These are phyloP conservation scores for Sclerotinia sclerotiorum DNA, from an alignment of 2,329 filamentous ascomycete genomes.

Conservation along the genomic window DNA sequence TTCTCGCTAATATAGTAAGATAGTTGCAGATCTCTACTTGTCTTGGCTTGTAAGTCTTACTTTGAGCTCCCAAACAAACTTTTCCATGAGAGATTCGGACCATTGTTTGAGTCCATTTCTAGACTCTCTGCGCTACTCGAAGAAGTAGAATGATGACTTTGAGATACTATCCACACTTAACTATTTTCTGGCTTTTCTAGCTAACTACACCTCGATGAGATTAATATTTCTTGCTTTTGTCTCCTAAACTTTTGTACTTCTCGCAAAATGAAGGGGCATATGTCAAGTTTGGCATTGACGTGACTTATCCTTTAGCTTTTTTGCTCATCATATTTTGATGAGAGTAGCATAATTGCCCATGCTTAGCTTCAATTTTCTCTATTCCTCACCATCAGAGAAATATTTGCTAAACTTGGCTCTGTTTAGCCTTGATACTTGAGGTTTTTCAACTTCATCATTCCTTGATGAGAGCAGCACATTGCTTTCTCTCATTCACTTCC, in stretches of 20 bases:
- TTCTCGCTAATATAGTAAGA: background rate
- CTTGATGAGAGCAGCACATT: background rate
- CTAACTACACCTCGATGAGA: background rate
- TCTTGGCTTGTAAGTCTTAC: background rate
- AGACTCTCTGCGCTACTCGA: too few relatives aligned
- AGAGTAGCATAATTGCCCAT: background rate
- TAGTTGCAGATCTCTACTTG: background rate
- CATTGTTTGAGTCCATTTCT: background rate
- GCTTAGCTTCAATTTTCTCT: accelerated
- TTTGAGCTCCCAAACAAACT: background rate
- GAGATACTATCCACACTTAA: too few relatives aligned
- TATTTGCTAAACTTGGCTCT: background rate
- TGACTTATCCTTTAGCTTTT: background rate
- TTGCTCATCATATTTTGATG: background rate
- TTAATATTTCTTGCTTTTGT: too few relatives aligned
- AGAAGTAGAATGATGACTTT: too few relatives aligned
- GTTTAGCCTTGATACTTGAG: accelerated
- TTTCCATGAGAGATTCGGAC: background rate
- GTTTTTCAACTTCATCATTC: accelerated
- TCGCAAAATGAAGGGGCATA: background rate
- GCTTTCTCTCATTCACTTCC: too few relatives aligned
- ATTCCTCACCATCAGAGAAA: background rate
- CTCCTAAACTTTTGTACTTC: background rate
- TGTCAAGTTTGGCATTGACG: background rate
- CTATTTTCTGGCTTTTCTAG: background rate